phyloP scores from a whole-genome alignment of 2,329 filamentous ascomycete genomes.

The Helminthosporium solani region DNA sequence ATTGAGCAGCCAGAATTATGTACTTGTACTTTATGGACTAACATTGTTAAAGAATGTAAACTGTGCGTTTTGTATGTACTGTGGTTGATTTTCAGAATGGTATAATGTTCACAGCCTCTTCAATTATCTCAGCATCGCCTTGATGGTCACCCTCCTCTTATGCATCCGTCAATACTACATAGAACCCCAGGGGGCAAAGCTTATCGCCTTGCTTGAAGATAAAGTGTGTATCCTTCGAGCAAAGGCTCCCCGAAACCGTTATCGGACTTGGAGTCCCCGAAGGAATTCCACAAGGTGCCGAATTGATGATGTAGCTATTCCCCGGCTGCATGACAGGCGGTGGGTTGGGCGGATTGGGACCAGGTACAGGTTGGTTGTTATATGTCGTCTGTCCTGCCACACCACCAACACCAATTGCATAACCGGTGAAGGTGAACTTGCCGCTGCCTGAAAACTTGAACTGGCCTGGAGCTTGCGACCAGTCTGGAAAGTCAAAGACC shows the following conservation, averaged over 20 bases:
- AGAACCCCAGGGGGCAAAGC: constrained; percentile 28
- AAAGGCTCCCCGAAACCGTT: constrained; percentile 23
- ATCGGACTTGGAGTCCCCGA: constrained; percentile 15
- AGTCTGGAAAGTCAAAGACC: constrained; percentile 29
- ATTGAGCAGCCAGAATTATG: no score
- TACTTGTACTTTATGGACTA: no score
- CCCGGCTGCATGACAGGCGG: constrained; percentile 23
- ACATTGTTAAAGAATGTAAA: no score
- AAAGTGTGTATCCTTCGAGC: constrained; percentile 23
- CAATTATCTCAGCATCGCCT: neutral
- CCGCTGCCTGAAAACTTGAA: constrained; percentile 20
- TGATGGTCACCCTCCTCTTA: neutral
- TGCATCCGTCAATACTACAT: constrained; percentile 25
- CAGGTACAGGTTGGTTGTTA: constrained; percentile 22
- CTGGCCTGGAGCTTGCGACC: constrained; percentile 14
- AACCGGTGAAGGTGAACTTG: constrained; percentile 26
- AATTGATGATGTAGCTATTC: constrained; percentile 25
- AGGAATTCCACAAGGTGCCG: constrained; percentile 23
- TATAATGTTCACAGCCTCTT: neutral
- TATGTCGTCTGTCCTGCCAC: constrained; percentile 22
- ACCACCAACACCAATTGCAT: constrained; percentile 22
- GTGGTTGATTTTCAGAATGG: no score
- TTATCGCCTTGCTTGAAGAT: constrained; percentile 22
- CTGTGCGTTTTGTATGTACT: no score
- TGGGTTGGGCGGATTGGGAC: constrained; percentile 20